A percentile compares a stretch with the other conserved stretches of the same genome.
phyloP scores from a whole-genome alignment of 2,329 filamentous ascomycete genomes.

The Nemania sp. region DNA sequence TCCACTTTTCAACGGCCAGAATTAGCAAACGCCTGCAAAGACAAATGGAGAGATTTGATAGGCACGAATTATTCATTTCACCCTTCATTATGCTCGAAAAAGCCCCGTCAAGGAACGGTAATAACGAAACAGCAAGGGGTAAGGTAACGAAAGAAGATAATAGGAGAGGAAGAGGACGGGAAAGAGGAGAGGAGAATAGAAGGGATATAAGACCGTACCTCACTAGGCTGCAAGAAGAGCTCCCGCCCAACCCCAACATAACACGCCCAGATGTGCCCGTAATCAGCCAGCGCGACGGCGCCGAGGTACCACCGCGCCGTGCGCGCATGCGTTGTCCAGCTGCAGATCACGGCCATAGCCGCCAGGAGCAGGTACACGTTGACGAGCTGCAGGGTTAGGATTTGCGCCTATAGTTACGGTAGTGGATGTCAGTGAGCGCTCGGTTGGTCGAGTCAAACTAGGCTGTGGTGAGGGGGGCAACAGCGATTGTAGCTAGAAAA shows the following conservation, averaged over 20 bases:
- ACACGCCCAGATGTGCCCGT: conserved; percentile 41
- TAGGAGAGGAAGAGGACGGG: neutral
- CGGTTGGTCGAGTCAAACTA: neutral
- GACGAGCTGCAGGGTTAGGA: conserved; percentile 35
- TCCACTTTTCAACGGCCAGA: conserved; percentile 30
- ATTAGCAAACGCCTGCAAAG: neutral
- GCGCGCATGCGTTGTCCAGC: conserved; percentile 34
- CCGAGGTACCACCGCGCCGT: conserved; percentile 35
- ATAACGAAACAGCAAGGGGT: neutral
- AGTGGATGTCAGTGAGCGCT: conserved; percentile 1
- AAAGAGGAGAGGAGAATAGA: neutral
- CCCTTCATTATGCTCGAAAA: too few relatives aligned
- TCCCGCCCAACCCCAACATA: conserved; percentile 37
- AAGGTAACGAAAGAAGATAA: neutral
- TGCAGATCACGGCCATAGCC: conserved; percentile 36
- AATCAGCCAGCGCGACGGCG: conserved; percentile 40
- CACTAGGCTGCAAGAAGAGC: conserved; percentile 29
- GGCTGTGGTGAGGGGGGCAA: conserved; percentile 1
- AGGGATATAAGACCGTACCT: conserved; percentile 3
- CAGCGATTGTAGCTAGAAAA: neutral
- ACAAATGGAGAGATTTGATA: neutral
- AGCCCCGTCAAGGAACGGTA: too few relatives aligned
- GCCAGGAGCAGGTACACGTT: conserved; percentile 41
- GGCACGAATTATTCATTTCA: too few relatives aligned
- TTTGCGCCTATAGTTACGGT: conserved; percentile 26